Base-by-base conservation (phyloP, 2,329 filamentous ascomycete species). In the Fusarium circinatum region DNA sequence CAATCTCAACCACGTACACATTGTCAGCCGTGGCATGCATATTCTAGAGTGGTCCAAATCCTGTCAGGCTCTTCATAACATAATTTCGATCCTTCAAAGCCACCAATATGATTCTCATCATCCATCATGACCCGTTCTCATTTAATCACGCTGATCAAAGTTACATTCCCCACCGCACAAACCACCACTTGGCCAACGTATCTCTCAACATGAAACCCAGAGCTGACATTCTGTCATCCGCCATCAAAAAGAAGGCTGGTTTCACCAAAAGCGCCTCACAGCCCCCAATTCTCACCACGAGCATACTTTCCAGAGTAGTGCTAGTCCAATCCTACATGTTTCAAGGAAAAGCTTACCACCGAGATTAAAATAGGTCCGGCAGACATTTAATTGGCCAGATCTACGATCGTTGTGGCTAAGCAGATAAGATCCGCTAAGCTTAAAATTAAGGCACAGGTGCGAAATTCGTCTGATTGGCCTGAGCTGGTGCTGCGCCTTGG, bases 371-470 rank as follows among this genome's bases (percentile, higher is more conserved):
- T 32, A 47, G 30, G 39, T 14, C 22, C 30, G 7, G 15, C 20
- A 17, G 18, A 14, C 8, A 14, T 20, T 3, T 24, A 6, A 51
- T 38, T 58, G 56, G 56, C n/a, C 24, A 58, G 24, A 51, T 51
- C 56, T 51, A 1, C 20, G 15, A 55, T 55, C 36, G 24, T 30
- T 30, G 34, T 41, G 55, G 28, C 55, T 26, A 13, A 26, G 41
- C 39, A 34, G 41, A 26, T 49, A 36, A 58, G 55, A 36, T 58
- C 55, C 41, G 55, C 56, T 36, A 58, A 58, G 56, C 56, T 58
- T 58, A 58, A 58, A 55, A 58, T 49, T 36, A 58, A 49, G 42
- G 42, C 24, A 12, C 24, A 4, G 51, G 32, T 36, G 24, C 42
- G 42, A 28, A 51, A 51, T 51, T 58, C 20, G 30, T 49, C 6